phyloP scores from a whole-genome alignment of 768 basidiomycete species.

The Russula abietina region DNA sequence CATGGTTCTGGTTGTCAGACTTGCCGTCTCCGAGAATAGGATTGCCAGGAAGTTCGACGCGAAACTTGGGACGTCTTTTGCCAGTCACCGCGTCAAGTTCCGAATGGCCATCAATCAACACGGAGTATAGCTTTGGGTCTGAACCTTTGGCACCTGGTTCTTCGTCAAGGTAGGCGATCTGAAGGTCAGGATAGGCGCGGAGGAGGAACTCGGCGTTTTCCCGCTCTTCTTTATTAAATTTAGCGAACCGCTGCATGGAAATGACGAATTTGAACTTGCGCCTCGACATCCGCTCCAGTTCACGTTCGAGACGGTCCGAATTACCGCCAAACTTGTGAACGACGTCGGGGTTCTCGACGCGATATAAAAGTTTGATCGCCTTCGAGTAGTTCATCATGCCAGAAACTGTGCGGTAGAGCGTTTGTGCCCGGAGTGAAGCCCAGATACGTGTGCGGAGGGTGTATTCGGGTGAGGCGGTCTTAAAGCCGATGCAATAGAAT shows the following conservation, averaged over 20 bases:
- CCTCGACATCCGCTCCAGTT: constrained; percentile 93
- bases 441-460: constrained; percentile 98
- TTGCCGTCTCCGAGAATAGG: constrained; percentile 99
- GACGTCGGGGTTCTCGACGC: constrained; percentile 97
- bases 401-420: constrained; percentile 95
- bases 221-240: constrained; percentile 98
- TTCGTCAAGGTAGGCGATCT: constrained; percentile 97
- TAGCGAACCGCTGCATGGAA: constrained; percentile 98
- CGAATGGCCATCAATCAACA: constrained; percentile 95
- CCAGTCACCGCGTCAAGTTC: constrained; percentile 86
- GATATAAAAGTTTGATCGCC: constrained; percentile 97
- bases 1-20: constrained; percentile 99
- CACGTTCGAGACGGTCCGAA: constrained; percentile 91
- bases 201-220: constrained; percentile 98
- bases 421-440: constrained; percentile 97
- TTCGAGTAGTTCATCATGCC: constrained; percentile 99
- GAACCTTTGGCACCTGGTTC: constrained; percentile 84
- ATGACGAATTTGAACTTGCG: constrained; percentile 98
- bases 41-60: constrained; percentile 95
- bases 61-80: constrained; percentile 93
- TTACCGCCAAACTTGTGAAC: constrained; percentile 95
- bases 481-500: constrained; percentile 99
- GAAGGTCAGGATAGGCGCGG: constrained; percentile 95
- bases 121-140: constrained; percentile 85
- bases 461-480: constrained; percentile 97